Evolutionary conservation across 108 stramenopile species (phyloP).

Genomic region (Pseudonitzschia multistriata): DNA sequence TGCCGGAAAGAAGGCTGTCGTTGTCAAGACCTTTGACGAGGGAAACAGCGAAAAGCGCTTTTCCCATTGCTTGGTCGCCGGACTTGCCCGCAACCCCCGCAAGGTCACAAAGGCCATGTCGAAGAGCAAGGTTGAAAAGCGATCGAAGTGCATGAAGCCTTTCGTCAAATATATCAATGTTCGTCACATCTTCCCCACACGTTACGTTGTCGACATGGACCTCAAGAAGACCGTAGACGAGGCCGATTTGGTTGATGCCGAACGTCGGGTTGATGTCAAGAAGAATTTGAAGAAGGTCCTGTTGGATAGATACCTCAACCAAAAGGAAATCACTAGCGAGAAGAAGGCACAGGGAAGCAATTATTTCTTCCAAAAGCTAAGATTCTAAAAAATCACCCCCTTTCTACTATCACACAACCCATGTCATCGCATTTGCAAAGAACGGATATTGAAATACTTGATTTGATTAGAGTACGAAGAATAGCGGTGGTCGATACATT

Average conservation of each 20-base stretch:
- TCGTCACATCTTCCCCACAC: constrained; percentile 99
- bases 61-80: constrained; percentile 97
- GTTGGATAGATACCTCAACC: constrained; percentile 91
- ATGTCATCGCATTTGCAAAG: not conserved
- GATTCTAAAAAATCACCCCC: constrained; percentile 82
- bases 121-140: constrained; percentile 95
- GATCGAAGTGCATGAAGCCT: constrained; percentile 94
- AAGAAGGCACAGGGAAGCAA: constrained; percentile 93
- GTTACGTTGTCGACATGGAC: constrained; percentile 95
- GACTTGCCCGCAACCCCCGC: constrained; percentile 93
- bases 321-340: constrained; percentile 89
- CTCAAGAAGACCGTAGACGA: constrained; percentile 94
- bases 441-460: too few species aligned
- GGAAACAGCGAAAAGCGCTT: constrained; percentile 93
- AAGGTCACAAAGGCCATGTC: constrained; percentile 97
- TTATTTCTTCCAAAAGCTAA: constrained; percentile 97
- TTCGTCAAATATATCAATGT: constrained; percentile 99
- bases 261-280: constrained; percentile 81
- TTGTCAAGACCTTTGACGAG: constrained; percentile 97
- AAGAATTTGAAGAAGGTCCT: constrained; percentile 96
- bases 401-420: not conserved
- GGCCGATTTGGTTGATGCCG: constrained; percentile 78
- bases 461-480: too few species aligned
- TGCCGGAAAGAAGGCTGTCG: constrained; percentile 99
- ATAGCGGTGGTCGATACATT: too few species aligned